Conservation (phyloP, 2,329 filamentous ascomycete genomes). For the Westerdykella sp. region DNA sequence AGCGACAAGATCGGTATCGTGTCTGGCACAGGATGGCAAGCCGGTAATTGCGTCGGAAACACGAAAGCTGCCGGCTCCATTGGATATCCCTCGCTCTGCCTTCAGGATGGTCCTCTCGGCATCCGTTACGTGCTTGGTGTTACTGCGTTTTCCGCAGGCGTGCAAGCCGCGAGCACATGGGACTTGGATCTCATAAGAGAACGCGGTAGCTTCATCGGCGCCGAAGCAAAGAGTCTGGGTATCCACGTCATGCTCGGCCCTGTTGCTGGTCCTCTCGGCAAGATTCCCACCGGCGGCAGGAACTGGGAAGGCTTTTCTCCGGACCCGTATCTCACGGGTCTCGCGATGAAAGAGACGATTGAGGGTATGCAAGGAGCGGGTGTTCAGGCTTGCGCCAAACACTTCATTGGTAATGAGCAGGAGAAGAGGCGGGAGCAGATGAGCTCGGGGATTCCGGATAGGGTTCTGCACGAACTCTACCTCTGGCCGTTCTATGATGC, state of each 20-base stretch:
- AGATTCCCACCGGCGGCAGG: slow-evolving; percentile 37
- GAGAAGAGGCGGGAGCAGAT: slow-evolving; percentile 46
- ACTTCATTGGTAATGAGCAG: slow-evolving; percentile 61
- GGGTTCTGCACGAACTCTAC: slow-evolving; percentile 69
- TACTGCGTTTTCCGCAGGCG: slow-evolving; percentile 36
- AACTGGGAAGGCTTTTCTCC: slow-evolving; percentile 47
- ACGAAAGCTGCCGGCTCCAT: slow-evolving; percentile 31
- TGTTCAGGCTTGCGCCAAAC: slow-evolving; percentile 41
- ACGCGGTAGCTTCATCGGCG: slow-evolving; percentile 31
- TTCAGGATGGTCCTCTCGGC: slow-evolving; percentile 39
- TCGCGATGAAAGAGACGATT: slow-evolving; percentile 40
- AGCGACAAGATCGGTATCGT: slow-evolving; percentile 39
- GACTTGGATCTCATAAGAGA: slow-evolving; percentile 30
- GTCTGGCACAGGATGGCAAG: slow-evolving; percentile 30
- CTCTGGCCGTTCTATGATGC: slow-evolving; percentile 73
- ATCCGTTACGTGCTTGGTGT: slow-evolving; percentile 34
- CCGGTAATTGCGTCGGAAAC: slow-evolving; percentile 33
- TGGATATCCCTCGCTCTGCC: slow-evolving; percentile 34
- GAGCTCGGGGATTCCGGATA: slow-evolving; percentile 60
- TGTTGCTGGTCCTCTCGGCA: slow-evolving; percentile 38
- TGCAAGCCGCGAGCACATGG: slow-evolving; percentile 38
- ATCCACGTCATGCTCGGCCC: slow-evolving; percentile 41
- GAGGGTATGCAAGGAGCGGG: slow-evolving; percentile 41
- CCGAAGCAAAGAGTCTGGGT: slow-evolving; percentile 40
- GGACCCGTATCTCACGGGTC: slow-evolving; percentile 45